Conservation (phyloP, 1,284 basidiomycete genomes). For the Cryptococcus depauperatus region DNA sequence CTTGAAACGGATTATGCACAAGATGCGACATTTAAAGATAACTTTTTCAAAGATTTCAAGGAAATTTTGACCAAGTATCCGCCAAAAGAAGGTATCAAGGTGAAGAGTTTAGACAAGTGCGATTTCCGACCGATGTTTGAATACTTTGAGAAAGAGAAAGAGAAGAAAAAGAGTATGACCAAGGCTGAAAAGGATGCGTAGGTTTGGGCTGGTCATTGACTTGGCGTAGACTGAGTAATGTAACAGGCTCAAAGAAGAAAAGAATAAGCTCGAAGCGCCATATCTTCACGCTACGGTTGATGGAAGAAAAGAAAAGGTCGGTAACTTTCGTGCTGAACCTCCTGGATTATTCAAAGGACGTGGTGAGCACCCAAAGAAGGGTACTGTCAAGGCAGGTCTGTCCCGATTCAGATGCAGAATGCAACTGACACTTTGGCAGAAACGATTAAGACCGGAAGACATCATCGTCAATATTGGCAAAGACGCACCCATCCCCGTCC, state of each 20-base stretch:
- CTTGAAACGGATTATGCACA: slow-evolving; percentile 87
- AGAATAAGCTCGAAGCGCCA: slow-evolving; percentile 73
- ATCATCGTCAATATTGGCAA: slow-evolving; percentile 88
- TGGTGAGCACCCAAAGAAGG: slow-evolving; percentile 97
- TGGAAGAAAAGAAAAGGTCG: slow-evolving; percentile 93
- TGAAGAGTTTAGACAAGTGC: slow-evolving; percentile 70
- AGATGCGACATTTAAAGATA: slow-evolving; percentile 82
- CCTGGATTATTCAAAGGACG: slow-evolving; percentile 95
- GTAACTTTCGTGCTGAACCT: slow-evolving; percentile 97
- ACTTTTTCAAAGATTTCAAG: slow-evolving; percentile 92
- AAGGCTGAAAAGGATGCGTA: slow-evolving; percentile 75
- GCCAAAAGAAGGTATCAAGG: slow-evolving; percentile 66
- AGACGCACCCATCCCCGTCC: slow-evolving; percentile 62
- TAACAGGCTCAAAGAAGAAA: slow-evolving; percentile 61
- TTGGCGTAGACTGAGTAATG: neutral
- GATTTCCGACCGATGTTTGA: slow-evolving; percentile 95
- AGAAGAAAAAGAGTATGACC: slow-evolving; percentile 82
- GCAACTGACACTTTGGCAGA: slow-evolving; percentile 46
- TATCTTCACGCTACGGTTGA: slow-evolving; percentile 83
- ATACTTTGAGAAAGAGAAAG: slow-evolving; percentile 83
- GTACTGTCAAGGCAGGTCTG: slow-evolving; percentile 71
- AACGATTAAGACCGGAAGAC: slow-evolving; percentile 81
- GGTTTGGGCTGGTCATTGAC: slow-evolving; percentile 7
- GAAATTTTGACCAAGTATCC: slow-evolving; percentile 70
- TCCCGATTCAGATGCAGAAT: neutral